phyloP scores from a whole-genome alignment of 805 yeast species.

The Myxozyma geophila region DNA sequence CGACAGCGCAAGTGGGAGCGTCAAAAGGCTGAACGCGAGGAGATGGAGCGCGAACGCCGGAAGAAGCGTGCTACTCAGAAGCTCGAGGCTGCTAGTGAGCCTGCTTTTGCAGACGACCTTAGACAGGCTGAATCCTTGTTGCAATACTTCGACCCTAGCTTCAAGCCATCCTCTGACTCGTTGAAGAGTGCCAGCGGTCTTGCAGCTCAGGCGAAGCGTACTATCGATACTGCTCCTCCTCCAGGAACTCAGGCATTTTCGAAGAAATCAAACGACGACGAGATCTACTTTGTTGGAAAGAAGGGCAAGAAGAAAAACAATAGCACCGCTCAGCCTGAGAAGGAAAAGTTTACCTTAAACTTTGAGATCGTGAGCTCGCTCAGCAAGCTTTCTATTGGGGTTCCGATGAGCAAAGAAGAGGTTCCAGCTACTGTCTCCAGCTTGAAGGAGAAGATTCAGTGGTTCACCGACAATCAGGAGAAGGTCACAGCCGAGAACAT shows the following conservation, averaged over 20 bases:
- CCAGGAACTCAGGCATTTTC: constrained; percentile 58
- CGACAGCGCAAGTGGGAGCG: constrained; percentile 60
- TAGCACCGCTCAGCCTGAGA: constrained; percentile 26
- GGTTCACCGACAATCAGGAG: constrained; percentile 73
- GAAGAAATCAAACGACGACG: constrained; percentile 67
- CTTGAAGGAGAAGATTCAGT: constrained; percentile 72
- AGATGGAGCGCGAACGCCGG: constrained; percentile 50
- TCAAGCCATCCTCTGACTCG: constrained; percentile 53
- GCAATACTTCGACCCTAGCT: constrained; percentile 75
- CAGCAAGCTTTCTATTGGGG: constrained; percentile 71
- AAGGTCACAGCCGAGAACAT: constrained; percentile 77
- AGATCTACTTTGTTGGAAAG: constrained; percentile 54
- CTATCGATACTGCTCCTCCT: constrained; percentile 39
- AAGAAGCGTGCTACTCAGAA: constrained; percentile 69
- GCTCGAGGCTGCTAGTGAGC: constrained; percentile 69
- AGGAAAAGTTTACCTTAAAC: constrained; percentile 68
- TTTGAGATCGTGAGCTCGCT: constrained; percentile 78
- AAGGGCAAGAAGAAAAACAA: constrained; percentile 43
- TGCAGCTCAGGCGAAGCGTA: constrained; percentile 37
- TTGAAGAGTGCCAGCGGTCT: constrained; percentile 10
- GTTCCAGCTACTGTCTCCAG: constrained; percentile 65
- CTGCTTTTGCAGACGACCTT: constrained; percentile 85
- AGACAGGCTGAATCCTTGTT: constrained; percentile 73
- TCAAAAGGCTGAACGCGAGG: constrained; percentile 64
- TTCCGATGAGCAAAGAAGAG: constrained; percentile 79